These are phyloP conservation scores for Jatropha podagrica DNA, from an alignment of 441 rosid species.

Conservation along the genomic window DNA sequence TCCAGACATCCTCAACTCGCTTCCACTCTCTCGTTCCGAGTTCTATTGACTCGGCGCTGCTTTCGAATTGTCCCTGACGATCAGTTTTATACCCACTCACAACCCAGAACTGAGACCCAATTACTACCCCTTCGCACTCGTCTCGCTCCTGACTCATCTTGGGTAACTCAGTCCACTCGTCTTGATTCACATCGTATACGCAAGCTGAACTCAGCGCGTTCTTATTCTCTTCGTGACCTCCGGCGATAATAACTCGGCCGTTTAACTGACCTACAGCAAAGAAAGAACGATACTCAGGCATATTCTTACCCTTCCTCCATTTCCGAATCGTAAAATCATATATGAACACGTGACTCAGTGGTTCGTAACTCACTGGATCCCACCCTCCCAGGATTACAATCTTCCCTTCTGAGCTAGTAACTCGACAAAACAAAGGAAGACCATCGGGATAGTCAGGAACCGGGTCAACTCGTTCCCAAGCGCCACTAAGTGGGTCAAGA, in stretches of 20 bases:
- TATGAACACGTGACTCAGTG: slow-evolving; percentile 37
- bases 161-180: slow-evolving; percentile 48
- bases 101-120: slow-evolving; percentile 47
- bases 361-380: slow-evolving; percentile 45
- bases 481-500: slow-evolving; percentile 34
- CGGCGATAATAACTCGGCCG: slow-evolving; percentile 40
- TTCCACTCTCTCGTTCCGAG: slow-evolving; percentile 39
- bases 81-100: slow-evolving; percentile 58
- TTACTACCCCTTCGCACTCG: slow-evolving; percentile 48
- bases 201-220: slow-evolving; percentile 49
- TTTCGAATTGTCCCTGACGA: slow-evolving; percentile 47
- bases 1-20: slow-evolving; percentile 43
- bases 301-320: slow-evolving; percentile 46
- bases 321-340: slow-evolving; percentile 45
- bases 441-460: slow-evolving; percentile 42
- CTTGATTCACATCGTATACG: slow-evolving; percentile 39
- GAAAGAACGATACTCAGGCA: slow-evolving; percentile 48
- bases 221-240: slow-evolving; percentile 54
- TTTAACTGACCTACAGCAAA: slow-evolving; percentile 36
- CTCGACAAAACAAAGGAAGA: slow-evolving; percentile 52
- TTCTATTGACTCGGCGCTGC: slow-evolving; percentile 37
- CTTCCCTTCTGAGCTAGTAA: slow-evolving; percentile 44
- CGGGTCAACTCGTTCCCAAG: slow-evolving; percentile 40
- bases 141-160: slow-evolving; percentile 52
- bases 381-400: slow-evolving; percentile 51